phyloP scores from a whole-genome alignment of 2,329 filamentous ascomycete species.

The Beauveria brongniartii region DNA sequence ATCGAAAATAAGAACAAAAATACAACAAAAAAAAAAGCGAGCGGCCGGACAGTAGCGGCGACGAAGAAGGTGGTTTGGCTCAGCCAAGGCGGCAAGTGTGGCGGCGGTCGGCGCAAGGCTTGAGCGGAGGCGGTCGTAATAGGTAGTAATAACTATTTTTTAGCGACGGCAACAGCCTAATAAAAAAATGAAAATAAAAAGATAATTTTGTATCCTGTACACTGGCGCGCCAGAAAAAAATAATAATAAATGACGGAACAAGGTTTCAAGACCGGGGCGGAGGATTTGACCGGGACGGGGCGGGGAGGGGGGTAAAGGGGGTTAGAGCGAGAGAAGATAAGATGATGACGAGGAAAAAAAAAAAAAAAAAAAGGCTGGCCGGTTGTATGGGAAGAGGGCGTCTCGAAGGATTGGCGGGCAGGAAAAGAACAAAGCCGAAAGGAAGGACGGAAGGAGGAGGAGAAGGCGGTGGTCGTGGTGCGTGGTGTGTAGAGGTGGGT shows the following conservation, averaged over 20 bases:
- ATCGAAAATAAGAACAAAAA: not conserved
- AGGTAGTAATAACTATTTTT: not conserved
- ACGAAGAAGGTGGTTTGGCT: not conserved
- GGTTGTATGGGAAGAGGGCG: not conserved
- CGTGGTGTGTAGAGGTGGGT: not conserved
- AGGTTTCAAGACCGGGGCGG: not conserved
- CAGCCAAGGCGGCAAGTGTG: constrained; percentile 7
- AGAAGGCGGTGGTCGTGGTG: not conserved
- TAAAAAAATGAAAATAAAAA: not conserved
- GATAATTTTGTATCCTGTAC: not conserved
- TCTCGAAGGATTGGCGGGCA: not conserved
- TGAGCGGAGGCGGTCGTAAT: not conserved
- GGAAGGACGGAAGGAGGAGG: not conserved
- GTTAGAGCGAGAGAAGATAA: not conserved
- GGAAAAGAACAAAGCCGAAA: not conserved
- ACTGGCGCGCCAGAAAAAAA: not conserved
- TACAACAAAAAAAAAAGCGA: not conserved
- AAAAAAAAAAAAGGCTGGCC: not conserved
- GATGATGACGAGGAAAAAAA: not conserved
- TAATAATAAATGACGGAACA: not conserved
- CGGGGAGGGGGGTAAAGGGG: not conserved
- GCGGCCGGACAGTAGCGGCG: constrained; percentile 3
- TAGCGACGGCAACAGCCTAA: not conserved
- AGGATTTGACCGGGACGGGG: not conserved
- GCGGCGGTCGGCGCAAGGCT: constrained; percentile 7